Percentiles rank a stretch among this genome's conserved stretches.
phyloP scores from a whole-genome alignment of 1,284 basidiomycete genomes.

The Puccinia hordei region DNA sequence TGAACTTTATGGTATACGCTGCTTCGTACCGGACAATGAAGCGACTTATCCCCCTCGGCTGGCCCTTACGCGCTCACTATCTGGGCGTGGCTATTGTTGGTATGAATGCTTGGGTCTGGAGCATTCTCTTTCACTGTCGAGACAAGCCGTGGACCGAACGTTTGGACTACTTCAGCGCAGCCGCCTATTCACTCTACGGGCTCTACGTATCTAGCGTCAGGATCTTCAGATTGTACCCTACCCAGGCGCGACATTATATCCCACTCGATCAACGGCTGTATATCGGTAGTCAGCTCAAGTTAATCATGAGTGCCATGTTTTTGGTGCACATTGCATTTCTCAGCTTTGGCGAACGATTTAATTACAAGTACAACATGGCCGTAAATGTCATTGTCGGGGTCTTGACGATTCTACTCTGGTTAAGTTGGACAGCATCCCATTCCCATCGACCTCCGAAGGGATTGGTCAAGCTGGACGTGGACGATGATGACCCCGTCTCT shows the following conservation, averaged over 20 bases:
- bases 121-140: slow-evolving; percentile 85
- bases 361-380: slow-evolving; percentile 91
- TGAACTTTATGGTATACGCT: slow-evolving; percentile 76
- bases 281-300: slow-evolving; percentile 37
- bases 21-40: slow-evolving; percentile 65
- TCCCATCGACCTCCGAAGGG: slow-evolving; percentile 51
- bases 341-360: slow-evolving; percentile 69
- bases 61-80: slow-evolving; percentile 62
- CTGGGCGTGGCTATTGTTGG: slow-evolving; percentile 76
- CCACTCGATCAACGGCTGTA: slow-evolving; percentile 33
- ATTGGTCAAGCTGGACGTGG: slow-evolving; percentile 53
- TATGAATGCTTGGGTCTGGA: slow-evolving; percentile 92
- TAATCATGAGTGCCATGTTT: slow-evolving; percentile 53
- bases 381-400: slow-evolving; percentile 78
- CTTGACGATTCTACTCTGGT: slow-evolving; percentile 77
- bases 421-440: slow-evolving; percentile 67
- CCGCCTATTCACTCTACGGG: slow-evolving; percentile 69
- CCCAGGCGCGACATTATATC: slow-evolving; percentile 30
- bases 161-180: slow-evolving; percentile 93
- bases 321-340: slow-evolving; percentile 66
- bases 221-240: slow-evolving; percentile 56
- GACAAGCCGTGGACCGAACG: slow-evolving; percentile 84
- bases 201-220: slow-evolving; percentile 65
- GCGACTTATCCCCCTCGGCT: slow-evolving; percentile 63
- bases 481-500: slow-evolving; percentile 66